phyloP scores from a whole-genome alignment of 192 early-diverging fungal species.

The Coemansia sp. region DNA sequence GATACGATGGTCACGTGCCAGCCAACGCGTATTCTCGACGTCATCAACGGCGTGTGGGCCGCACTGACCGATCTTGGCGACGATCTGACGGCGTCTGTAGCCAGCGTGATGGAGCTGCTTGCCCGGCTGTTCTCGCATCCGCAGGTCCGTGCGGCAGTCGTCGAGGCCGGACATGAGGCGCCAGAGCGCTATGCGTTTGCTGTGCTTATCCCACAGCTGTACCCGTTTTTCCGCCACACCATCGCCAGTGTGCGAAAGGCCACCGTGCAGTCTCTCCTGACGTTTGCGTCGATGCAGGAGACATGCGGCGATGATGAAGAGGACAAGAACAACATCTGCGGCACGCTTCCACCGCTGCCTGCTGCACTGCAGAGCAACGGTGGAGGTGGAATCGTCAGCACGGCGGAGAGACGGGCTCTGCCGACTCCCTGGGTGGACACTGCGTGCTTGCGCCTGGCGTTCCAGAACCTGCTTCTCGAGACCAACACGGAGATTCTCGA shows the following conservation, averaged over 20 bases:
- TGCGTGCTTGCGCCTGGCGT: conserved; percentile 72
- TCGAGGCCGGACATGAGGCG: conserved; percentile 9
- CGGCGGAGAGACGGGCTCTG: no score
- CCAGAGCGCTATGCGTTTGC: conserved; percentile 29
- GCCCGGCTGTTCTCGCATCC: conserved; percentile 69
- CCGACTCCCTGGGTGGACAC: conserved; percentile 65
- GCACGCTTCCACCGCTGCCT: conserved; percentile 55
- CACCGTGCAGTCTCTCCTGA: conserved; percentile 75
- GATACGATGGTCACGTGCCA: conserved; percentile 73
- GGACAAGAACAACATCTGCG: background rate
- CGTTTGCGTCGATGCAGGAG: conserved; percentile 60
- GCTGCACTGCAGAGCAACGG: conserved; percentile 57
- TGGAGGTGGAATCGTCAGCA: background rate
- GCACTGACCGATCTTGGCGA: conserved; percentile 86
- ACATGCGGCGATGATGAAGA: background rate
- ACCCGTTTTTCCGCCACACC: conserved; percentile 94
- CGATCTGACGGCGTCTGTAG: conserved; percentile 90
- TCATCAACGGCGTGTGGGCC: conserved; percentile 84
- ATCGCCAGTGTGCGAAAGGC: conserved; percentile 82
- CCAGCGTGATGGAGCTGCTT: conserved; percentile 89
- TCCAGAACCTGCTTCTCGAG: conserved; percentile 94
- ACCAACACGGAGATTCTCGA: conserved; percentile 56
- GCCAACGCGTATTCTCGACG: conserved; percentile 65
- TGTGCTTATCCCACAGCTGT: conserved; percentile 80
- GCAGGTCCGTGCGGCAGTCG: conserved; percentile 27